phyloP scores from a whole-genome alignment of 169 alveolate genomes.

The Plasmodium adleri region DNA sequence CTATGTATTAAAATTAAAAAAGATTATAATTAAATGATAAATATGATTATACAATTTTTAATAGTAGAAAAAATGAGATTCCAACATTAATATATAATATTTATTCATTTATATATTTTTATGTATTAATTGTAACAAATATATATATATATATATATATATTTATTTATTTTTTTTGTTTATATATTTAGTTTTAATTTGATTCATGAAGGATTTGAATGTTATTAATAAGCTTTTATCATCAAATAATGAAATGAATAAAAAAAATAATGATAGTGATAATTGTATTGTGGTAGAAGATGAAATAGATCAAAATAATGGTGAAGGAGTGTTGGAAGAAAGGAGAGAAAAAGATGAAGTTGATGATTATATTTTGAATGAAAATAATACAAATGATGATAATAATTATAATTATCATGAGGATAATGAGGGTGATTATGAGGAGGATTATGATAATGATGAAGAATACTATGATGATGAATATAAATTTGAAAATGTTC shows the following conservation, averaged over 20 bases:
- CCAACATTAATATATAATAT: too few relatives aligned
- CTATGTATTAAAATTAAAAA: too few relatives aligned
- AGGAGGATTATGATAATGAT: neutral
- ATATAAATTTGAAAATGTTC: neutral
- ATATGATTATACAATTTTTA: too few relatives aligned
- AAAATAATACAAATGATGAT: neutral
- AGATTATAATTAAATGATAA: too few relatives aligned
- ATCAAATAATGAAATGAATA: neutral
- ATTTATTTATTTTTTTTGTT: too few relatives aligned
- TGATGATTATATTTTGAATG: neutral
- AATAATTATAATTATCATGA: neutral
- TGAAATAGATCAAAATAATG: neutral
- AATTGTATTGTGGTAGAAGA: neutral
- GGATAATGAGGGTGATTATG: neutral
- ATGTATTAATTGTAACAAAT: too few relatives aligned
- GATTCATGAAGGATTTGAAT: slow-evolving; percentile 37
- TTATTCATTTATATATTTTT: too few relatives aligned
- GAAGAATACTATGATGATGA: neutral
- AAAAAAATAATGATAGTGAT: slow-evolving; percentile 4
- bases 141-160: too few relatives aligned
- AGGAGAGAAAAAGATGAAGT: neutral
- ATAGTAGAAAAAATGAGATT: too few relatives aligned
- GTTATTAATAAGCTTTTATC: slow-evolving; percentile 18
- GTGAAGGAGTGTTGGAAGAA: neutral
- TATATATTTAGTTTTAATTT: neutral